Conservation (phyloP, 768 basidiomycete genomes). For the Termitomyces sp. region DNA sequence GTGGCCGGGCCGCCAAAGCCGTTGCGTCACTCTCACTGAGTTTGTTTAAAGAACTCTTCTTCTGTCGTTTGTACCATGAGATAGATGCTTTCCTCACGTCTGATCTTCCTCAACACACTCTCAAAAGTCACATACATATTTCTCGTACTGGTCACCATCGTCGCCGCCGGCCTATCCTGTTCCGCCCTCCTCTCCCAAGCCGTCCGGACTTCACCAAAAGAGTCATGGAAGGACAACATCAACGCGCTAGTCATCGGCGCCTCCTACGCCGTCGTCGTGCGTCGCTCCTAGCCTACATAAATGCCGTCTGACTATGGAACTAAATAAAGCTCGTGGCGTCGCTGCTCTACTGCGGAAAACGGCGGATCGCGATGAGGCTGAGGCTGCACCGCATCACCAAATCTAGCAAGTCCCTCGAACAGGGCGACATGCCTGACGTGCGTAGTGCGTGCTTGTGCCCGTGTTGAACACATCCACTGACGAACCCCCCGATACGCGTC, state of each 20-base stretch:
- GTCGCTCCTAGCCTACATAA: conserved; percentile 16
- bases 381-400: conserved; percentile 66
- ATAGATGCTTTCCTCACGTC: conserved; percentile 38
- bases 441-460: conserved; percentile 8
- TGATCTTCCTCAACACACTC: conserved; percentile 33
- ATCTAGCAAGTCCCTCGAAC: conserved; percentile 44
- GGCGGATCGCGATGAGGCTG: conserved; percentile 59
- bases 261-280: conserved; percentile 66
- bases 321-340: conserved; percentile 50
- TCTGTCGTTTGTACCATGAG: too few species aligned
- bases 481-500: neutral
- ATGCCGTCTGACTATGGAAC: neutral
- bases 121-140: conserved; percentile 50
- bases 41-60: neutral
- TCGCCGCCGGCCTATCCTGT: conserved; percentile 58
- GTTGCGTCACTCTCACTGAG: neutral
- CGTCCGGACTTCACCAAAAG: conserved; percentile 52
- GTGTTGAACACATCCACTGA: neutral
- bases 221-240: conserved; percentile 56
- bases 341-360: conserved; percentile 58
- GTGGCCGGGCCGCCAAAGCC: conserved; percentile 4
- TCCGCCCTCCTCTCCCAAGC: conserved; percentile 66
- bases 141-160: conserved; percentile 42
- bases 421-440: conserved; percentile 58
- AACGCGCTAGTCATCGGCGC: conserved; percentile 64